Base-by-base conservation (phyloP, 768 basidiomycete genomes). In the Hypholoma sublateritium region DNA sequence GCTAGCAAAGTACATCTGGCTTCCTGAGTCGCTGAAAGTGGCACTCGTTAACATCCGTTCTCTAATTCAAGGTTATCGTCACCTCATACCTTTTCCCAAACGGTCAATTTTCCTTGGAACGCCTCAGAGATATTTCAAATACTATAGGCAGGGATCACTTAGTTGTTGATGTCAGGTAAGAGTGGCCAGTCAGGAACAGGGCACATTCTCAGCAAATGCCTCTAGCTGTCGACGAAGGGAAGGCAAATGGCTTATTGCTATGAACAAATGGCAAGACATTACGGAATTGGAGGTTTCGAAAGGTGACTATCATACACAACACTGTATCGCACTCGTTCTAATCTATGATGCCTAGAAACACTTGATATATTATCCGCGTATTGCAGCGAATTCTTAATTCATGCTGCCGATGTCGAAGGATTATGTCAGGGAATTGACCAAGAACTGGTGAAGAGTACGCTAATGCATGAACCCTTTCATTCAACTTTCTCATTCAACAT, bases 401-500 rank as follows among this genome's bases (percentile, higher is more conserved):
- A 99, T 71, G 96, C 97, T 0, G 97, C 97, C n/a, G 97, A 98
- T 62, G 95, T 99, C 8, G 97, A 99, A 71, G 97, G 97, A 0
- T 74, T 98, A 21, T 98, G 97, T 69, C 86, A 95, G 74, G 97
- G 97, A 1, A 95, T 98, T 57, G 97, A 99, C 69, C 84, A 93
- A 66, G 85, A 87, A 16, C 81, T 99, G 3, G 96, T 98, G 2
- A 60, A 72, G 59, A 86, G 95, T 91, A 57, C 56, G 88, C 75
- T 9, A 32, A 32, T 46, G 8, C 43, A 47, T 4, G 6, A 24
- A n/a, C 37, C 22, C n/a, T 22, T 22, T 17, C n/a, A 21, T 44
- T 21, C 34, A 45, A n/a, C 43, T 56, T 70, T 37, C 67, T 62
- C 9, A 59, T 16, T n/a, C 3, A 14, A 9, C n/a, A 19, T 17